A percentile compares a stretch with the other conserved stretches of the same genome.
phyloP scores from a whole-genome alignment of 805 yeast species.

The Cyberlindnera bimundalis region DNA sequence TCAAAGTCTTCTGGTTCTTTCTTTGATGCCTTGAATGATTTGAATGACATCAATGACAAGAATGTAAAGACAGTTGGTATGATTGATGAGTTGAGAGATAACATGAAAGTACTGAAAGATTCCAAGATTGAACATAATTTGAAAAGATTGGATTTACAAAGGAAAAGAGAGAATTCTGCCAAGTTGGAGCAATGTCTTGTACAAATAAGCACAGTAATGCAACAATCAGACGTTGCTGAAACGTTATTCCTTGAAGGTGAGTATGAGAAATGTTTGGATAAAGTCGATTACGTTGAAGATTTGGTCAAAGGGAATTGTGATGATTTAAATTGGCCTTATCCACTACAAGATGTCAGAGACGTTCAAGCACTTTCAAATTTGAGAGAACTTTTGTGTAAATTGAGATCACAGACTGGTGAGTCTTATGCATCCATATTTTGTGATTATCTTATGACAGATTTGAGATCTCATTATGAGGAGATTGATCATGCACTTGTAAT shows the following conservation, averaged over 20 bases:
- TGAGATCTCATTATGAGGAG: conserved; percentile 52
- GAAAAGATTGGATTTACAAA: conserved; percentile 44
- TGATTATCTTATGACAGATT: conserved; percentile 54
- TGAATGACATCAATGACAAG: conserved; percentile 57
- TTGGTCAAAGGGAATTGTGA: conserved; percentile 52
- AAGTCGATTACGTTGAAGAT: conserved; percentile 53
- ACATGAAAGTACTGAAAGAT: conserved; percentile 44
- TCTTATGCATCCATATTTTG: conserved; percentile 60
- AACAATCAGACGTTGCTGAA: conserved; percentile 49
- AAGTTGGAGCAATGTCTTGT: conserved; percentile 57
- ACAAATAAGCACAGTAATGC: conserved; percentile 43
- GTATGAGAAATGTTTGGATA: conserved; percentile 52
- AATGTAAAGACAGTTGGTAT: conserved; percentile 49
- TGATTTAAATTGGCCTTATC: conserved; percentile 40
- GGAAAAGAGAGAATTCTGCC: conserved; percentile 56
- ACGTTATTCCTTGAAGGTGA: conserved; percentile 40
- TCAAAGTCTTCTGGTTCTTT: conserved; percentile 82
- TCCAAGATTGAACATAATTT: conserved; percentile 50
- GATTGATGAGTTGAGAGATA: conserved; percentile 42
- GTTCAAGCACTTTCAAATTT: conserved; percentile 35
- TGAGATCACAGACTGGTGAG: conserved; percentile 65
- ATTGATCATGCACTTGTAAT: conserved; percentile 48
- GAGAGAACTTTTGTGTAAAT: conserved; percentile 47
- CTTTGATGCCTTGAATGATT: conserved; percentile 78
- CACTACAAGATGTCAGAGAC: conserved; percentile 29